Evolutionary conservation across 1,284 basidiomycete genomes (phyloP).

Genomic region (Tylopilus sp.): DNA sequence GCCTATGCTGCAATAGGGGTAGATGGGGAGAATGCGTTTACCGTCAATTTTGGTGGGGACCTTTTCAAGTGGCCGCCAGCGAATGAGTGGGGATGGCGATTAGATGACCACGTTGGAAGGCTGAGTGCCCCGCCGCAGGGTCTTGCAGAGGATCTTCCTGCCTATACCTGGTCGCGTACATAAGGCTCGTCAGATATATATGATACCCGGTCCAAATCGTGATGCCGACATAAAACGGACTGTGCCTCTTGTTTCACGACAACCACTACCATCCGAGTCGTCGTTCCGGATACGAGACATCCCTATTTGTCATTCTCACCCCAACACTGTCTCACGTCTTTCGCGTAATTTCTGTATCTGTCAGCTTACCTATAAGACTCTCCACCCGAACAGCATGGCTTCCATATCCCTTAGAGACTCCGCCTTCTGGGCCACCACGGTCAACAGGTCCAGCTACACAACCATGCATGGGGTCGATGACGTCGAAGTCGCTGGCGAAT

Average conservation of each 20-base stretch:
- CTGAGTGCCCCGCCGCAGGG: conserved; percentile 2
- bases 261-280: too few species aligned
- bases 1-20: conserved; percentile 67
- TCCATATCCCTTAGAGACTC: conserved; percentile 48
- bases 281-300: too few species aligned
- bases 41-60: conserved; percentile 64
- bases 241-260: neutral
- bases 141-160: conserved; percentile 6
- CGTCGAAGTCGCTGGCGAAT: conserved; percentile 39
- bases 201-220: too few species aligned
- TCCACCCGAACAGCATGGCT: conserved; percentile 30
- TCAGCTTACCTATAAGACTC: neutral
- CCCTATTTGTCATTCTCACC: neutral
- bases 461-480: conserved; percentile 34
- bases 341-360: conserved; percentile 15
- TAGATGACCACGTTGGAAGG: conserved; percentile 15
- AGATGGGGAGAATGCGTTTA: conserved; percentile 51
- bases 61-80: conserved; percentile 60
- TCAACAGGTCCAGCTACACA: conserved; percentile 33
- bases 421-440: conserved; percentile 44
- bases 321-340: conserved; percentile 12
- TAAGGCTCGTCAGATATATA: too few species aligned
- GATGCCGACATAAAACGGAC: neutral
- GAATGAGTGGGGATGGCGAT: conserved; percentile 44
- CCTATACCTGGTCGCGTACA: neutral